These are phyloP conservation scores for Starmerella powellii DNA, from an alignment of 805 yeast genomes.

Conservation along the genomic window DNA sequence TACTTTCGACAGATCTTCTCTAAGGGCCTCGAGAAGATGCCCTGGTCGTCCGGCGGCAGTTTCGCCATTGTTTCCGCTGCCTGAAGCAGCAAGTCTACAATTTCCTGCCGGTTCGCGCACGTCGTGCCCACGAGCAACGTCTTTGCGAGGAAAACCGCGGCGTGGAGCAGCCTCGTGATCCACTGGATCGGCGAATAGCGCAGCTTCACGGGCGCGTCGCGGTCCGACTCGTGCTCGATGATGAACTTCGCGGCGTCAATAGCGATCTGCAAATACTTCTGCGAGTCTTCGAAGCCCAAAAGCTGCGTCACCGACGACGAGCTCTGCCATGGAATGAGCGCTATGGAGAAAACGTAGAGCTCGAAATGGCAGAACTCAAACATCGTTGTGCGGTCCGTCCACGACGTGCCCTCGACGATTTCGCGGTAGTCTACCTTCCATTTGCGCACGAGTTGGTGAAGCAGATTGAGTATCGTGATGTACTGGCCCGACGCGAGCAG, in stretches of 20 bases:
- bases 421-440: slow-evolving; percentile 56
- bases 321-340: slow-evolving; percentile 40
- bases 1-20: slow-evolving; percentile 1
- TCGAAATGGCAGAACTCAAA: slow-evolving; percentile 77
- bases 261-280: slow-evolving; percentile 64
- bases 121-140: slow-evolving; percentile 38
- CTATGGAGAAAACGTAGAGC: slow-evolving; percentile 69
- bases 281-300: slow-evolving; percentile 49
- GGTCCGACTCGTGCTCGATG: slow-evolving; percentile 46
- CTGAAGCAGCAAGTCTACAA: neutral
- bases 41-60: slow-evolving; percentile 6
- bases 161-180: slow-evolving; percentile 72
- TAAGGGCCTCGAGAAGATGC: slow-evolving; percentile 1
- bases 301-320: slow-evolving; percentile 20
- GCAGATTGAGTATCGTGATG: slow-evolving; percentile 54
- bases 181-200: slow-evolving; percentile 79
- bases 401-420: slow-evolving; percentile 21
- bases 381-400: slow-evolving; percentile 60
- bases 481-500: slow-evolving; percentile 32
- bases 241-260: slow-evolving; percentile 72
- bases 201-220: slow-evolving; percentile 50
- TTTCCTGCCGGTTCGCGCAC: neutral
- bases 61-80: slow-evolving; percentile 1
- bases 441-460: slow-evolving; percentile 60
- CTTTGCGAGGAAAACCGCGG: slow-evolving; percentile 80